Evolutionary conservation across 768 basidiomycete genomes (phyloP).

Genomic region (Mycena metata): DNA sequence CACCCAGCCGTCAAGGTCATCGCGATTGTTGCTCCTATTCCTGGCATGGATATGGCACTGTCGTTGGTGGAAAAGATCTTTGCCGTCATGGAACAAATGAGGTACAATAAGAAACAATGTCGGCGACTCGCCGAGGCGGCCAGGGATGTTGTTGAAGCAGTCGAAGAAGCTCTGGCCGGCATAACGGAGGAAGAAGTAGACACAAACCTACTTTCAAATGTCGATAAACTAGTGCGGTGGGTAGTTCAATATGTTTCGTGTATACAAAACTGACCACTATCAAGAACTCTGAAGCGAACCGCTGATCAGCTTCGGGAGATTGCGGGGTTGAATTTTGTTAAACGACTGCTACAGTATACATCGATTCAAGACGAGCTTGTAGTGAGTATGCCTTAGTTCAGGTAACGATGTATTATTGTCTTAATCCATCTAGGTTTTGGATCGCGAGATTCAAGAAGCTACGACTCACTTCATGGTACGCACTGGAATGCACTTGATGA

Average conservation of each 20-base stretch:
- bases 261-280: neutral
- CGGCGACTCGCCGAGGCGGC: conserved; percentile 12
- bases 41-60: conserved; percentile 10
- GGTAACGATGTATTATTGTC: neutral
- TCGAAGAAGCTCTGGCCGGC: conserved; percentile 11
- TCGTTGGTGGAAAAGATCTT: conserved; percentile 12
- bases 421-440: conserved; percentile 1
- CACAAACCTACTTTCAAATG: neutral
- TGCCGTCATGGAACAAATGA: conserved; percentile 6
- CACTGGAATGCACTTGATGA: neutral
- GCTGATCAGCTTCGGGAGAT: conserved; percentile 11
- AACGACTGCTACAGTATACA: conserved; percentile 12
- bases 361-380: conserved; percentile 16
- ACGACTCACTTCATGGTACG: conserved; percentile 20
- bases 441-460: conserved; percentile 17
- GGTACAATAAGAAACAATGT: conserved; percentile 18
- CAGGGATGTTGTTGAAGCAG: conserved; percentile 15
- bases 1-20: conserved; percentile 3
- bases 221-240: conserved; percentile 15
- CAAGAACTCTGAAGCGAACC: conserved; percentile 6
- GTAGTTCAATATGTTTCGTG: neutral
- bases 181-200: conserved; percentile 5
- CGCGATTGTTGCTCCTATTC: neutral
- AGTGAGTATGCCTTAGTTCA: neutral
- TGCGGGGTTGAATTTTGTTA: conserved; percentile 8